A percentile compares a stretch with the other conserved stretches of the same genome.
Conservation (phyloP, 177 flowering plant genomes). For the Vitis hybrid region DNA sequence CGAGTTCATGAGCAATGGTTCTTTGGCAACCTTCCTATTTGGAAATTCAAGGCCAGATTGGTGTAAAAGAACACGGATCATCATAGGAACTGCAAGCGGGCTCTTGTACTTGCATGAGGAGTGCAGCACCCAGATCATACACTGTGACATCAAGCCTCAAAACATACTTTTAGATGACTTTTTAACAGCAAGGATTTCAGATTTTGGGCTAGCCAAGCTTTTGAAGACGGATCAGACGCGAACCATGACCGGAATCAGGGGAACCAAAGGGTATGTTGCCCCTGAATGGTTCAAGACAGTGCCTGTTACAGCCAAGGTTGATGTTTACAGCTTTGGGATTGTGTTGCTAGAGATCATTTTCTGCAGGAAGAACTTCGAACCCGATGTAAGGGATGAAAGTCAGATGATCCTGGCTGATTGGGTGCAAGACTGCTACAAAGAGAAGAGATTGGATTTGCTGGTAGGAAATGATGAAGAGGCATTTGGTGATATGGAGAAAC, state of each 20-base stretch:
- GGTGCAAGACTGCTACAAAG: slow-evolving; percentile 45
- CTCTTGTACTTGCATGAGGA: slow-evolving; percentile 50
- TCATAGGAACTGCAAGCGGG: slow-evolving; percentile 39
- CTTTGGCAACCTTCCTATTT: slow-evolving; percentile 42
- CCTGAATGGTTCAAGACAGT: slow-evolving; percentile 52
- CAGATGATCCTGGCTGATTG: slow-evolving; percentile 33
- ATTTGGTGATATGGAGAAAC: slow-evolving; percentile 16
- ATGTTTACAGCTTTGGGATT: slow-evolving; percentile 55
- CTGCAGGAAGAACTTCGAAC: slow-evolving; percentile 29
- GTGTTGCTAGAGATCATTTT: slow-evolving; percentile 50
- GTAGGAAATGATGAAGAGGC: slow-evolving; percentile 45
- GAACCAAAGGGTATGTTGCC: slow-evolving; percentile 57
- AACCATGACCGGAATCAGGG: slow-evolving; percentile 41
- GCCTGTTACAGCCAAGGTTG: slow-evolving; percentile 40
- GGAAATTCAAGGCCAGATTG: slow-evolving; percentile 35
- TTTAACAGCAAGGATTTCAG: slow-evolving; percentile 41
- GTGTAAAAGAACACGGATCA: slow-evolving; percentile 34
- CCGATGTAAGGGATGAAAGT: slow-evolving; percentile 2
- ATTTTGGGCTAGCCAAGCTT: slow-evolving; percentile 55
- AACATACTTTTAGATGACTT: slow-evolving; percentile 49
- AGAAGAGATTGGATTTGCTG: slow-evolving; percentile 18
- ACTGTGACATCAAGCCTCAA: slow-evolving; percentile 60
- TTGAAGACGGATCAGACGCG: slow-evolving; percentile 35
- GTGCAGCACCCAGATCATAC: slow-evolving; percentile 51
- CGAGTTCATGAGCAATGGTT: slow-evolving; percentile 50